Base-by-base conservation (phyloP, 1,284 basidiomycete species). In the Ganoderma leucocontextum region DNA sequence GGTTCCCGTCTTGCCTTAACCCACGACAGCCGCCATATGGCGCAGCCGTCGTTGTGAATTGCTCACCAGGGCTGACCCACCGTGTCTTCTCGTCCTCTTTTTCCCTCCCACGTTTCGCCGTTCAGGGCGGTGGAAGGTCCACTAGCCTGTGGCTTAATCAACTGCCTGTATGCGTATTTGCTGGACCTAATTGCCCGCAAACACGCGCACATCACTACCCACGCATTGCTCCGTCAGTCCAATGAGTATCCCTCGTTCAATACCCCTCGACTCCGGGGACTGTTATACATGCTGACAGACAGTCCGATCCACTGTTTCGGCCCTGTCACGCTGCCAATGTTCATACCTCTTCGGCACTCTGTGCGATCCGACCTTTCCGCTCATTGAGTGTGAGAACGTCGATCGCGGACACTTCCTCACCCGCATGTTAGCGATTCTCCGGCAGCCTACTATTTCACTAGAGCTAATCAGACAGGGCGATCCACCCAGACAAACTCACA, bases 391-490 rank as follows among this genome's bases (percentile, higher is more conserved):
- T 55, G 52, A 29, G 52, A 55, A 55, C 15, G 52, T 13, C 15
- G 52, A 55, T 55, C 52, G 17, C 33, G 29, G 33, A 55, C 52
- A 39, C 39, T 4, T 53, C 25, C 29, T 55, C 22, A 25, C 3
- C 25, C 52, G 17, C 52, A 35, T 33, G 52, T 33, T 35, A 22
- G 52, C 52, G 29, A 55, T 55, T 55, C 52, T 55, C 33, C 29
- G 33, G 52, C 29, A 55, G 52, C 15, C 15, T 35, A 19, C 33
- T 29, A 29, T 33, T 55, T 55, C 52, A 55, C 52, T 19, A 12
- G 52, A 55, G 52, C 33, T 33, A 33, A 33, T 55, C 52, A 35
- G 52, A 55, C 52, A 55, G 52, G 29, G 33, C 52, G 52, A 55
- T 33, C 29, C 52, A 55, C 52, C 29, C 52, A 35, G 52, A 4